A percentile compares a stretch with the other conserved stretches of the same genome.
These are phyloP conservation scores for Stereocaulon alpinum DNA, from an alignment of 495 filamentous ascomycete genomes.

Conservation along the genomic window DNA sequence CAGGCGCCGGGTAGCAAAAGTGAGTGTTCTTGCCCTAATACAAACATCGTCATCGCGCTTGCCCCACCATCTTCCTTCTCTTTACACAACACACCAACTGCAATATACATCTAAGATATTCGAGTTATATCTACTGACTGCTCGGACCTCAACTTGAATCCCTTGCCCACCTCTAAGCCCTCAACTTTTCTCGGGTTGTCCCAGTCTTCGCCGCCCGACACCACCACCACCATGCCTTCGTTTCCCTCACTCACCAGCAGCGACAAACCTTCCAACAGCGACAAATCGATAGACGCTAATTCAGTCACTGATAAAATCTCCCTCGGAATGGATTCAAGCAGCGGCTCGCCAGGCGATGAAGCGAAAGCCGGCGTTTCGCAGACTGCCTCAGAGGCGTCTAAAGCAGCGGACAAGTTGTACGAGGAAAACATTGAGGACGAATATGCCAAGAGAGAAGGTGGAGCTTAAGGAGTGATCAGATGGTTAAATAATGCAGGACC, in stretches of 20 bases:
- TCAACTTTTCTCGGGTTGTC: background rate
- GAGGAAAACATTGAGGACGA: constrained; percentile 28
- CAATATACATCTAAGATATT: background rate
- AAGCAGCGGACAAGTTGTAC: constrained; percentile 19
- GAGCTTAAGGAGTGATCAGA: constrained; percentile 20
- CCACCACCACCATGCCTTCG: constrained; percentile 13
- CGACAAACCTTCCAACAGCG: constrained; percentile 15
- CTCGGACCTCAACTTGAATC: background rate
- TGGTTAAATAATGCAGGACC: too few relatives aligned
- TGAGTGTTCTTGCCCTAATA: background rate
- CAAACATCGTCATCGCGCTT: background rate
- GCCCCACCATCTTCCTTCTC: too few relatives aligned
- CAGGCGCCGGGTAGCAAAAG: background rate
- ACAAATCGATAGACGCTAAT: constrained; percentile 6
- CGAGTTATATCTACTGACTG: too few relatives aligned
- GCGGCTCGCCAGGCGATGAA: constrained; percentile 17
- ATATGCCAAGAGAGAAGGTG: constrained; percentile 32
- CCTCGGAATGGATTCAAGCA: constrained; percentile 14
- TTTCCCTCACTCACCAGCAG: constrained; percentile 14
- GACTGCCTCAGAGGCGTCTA: constrained; percentile 18
- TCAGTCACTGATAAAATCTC: constrained; percentile 16
- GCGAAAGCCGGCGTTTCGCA: constrained; percentile 15
- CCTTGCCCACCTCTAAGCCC: background rate
- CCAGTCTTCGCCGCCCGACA: background rate
- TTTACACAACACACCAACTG: background rate